Evolutionary conservation across 768 basidiomycete genomes (phyloP), one percentile per base, ranked within the genome.

Genomic region (Tylopilus sp.): DNA sequence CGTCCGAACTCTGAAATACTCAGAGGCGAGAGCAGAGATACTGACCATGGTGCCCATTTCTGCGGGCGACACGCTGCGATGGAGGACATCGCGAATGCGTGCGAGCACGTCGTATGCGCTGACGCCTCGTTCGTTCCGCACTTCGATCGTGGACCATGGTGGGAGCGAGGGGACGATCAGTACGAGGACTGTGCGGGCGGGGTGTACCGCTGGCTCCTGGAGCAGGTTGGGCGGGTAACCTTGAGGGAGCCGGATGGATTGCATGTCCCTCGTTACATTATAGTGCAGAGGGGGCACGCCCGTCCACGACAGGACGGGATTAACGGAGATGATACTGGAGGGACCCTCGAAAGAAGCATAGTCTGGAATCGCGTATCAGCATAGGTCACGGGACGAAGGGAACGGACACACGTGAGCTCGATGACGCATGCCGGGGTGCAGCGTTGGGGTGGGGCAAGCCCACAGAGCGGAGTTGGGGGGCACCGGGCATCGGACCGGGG

Each of bases 361-460:
- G 6, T 70, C 65, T 68, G 9, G 10, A 31, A 34, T 10, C 2
- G 3, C 10, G n/a, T 0, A 33, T 59, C 24, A 66, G 56, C 17
- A 33, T 19, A 41, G 19, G 40, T 34, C 13, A 36, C 21, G 19
- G 6, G 13, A 26, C 6, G 13, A 8, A 10, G 19, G 17, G 4
- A 24, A 37, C 6, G 22, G 26, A 21, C 69, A 6, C 53, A 71
- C 69, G 50, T 3, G 65, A 48, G 16, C 48, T 24, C 19, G 61
- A 50, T 19, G 67, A 50, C n/a, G 67, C 29, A 33, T 67, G 26
- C n/a, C 21, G 28, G 4, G 57, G 55, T 16, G 62, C 44, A 9
- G 70, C 58, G 38, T 70, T 70, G 12, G 68, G 68, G 46, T 70
- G 70, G 11, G 68, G 68, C 17, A 70, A 29, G 14, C 70, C 64